phyloP scores from a whole-genome alignment of 2,329 filamentous ascomycete genomes.

The Sphaceloma murrayae region DNA sequence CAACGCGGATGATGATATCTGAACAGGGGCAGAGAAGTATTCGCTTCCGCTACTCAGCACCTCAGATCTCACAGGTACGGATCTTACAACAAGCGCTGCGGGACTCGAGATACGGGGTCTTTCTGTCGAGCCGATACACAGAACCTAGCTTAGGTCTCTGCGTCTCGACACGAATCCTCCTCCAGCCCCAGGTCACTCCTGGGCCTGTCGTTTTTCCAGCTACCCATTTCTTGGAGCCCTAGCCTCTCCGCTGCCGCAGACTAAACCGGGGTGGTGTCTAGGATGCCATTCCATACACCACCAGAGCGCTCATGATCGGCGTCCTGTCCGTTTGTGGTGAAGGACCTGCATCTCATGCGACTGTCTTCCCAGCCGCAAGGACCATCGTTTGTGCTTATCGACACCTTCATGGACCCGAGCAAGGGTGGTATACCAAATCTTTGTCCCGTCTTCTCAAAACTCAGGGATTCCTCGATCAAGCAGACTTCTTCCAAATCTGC shows the following conservation, averaged over 20 bases:
- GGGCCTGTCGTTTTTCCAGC: conserved; percentile 12
- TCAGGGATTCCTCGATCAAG: background rate
- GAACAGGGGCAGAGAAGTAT: too few relatives aligned
- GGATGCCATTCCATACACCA: background rate
- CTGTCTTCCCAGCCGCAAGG: conserved; percentile 7
- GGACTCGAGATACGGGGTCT: too few relatives aligned
- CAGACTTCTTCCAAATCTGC: background rate
- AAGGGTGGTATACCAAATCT: conserved; percentile 1
- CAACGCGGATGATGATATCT: too few relatives aligned
- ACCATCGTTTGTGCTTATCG: conserved; percentile 1
- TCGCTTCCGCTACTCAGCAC: too few relatives aligned
- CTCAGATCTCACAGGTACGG: background rate
- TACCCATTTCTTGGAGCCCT: conserved; percentile 6
- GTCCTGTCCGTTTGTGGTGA: background rate
- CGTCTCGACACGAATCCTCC: background rate
- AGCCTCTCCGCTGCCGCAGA: background rate
- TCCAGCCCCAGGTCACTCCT: background rate
- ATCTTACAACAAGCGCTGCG: background rate
- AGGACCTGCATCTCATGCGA: background rate
- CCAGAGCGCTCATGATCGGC: background rate
- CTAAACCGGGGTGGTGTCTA: background rate
- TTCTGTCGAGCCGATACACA: too few relatives aligned
- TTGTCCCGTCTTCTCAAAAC: background rate
- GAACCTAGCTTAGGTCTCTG: too few relatives aligned
- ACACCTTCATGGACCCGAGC: background rate